Conservation (phyloP, 169 alveolate genomes). For the Plasmodium gonderi region DNA sequence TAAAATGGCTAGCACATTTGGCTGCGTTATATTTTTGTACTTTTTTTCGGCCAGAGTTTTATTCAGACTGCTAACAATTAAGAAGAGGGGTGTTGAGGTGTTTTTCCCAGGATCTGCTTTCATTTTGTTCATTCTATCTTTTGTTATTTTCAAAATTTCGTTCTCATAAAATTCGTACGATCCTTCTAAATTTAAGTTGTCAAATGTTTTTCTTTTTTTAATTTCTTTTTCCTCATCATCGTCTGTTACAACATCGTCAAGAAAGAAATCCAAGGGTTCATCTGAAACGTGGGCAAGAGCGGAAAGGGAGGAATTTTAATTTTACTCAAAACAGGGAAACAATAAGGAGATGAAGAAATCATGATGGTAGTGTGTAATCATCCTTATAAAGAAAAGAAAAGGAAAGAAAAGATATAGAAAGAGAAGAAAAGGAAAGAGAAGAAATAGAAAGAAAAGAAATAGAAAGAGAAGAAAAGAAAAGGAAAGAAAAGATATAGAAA, state of each 20-base stretch:
- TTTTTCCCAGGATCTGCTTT: conserved; percentile 62
- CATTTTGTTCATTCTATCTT: conserved; percentile 64
- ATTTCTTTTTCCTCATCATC: conserved; percentile 43
- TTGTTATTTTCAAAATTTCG: conserved; percentile 45
- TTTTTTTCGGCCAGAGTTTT: conserved; percentile 27
- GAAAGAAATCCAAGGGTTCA: conserved; percentile 55
- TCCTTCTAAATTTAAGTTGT: conserved; percentile 40
- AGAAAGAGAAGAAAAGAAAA: no score
- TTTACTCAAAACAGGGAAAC: no score
- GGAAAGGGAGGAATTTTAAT: background rate
- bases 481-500: no score
- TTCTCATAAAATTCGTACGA: conserved; percentile 62
- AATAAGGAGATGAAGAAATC: no score
- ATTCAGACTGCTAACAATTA: conserved; percentile 47
- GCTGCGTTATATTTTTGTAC: conserved; percentile 17
- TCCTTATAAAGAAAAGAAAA: no score
- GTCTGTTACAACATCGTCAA: conserved; percentile 52
- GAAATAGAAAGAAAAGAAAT: no score
- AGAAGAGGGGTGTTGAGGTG: conserved; percentile 52
- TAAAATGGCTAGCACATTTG: conserved; percentile 36
- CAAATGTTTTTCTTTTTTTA: conserved; percentile 42
- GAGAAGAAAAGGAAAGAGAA: no score
- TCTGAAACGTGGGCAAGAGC: background rate
- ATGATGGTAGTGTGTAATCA: no score
- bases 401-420: no score